A percentile compares a stretch with the other conserved stretches of the same genome.
phyloP scores from a whole-genome alignment of 352 stramenopile genomes.

The Globisporangium spiculum region DNA sequence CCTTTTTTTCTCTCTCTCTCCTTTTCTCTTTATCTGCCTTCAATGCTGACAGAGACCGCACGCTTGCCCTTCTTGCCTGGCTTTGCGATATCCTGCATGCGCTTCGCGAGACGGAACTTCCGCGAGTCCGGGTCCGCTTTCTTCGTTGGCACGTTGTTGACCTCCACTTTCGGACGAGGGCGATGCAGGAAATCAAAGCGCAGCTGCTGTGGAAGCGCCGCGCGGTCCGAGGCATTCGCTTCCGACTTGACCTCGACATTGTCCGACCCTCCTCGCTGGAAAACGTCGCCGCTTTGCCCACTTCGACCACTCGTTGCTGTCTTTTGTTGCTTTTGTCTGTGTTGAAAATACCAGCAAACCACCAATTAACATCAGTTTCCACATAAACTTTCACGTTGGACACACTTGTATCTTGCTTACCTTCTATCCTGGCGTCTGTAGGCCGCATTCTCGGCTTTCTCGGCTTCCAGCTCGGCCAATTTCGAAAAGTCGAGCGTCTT shows the following conservation, averaged over 20 bases:
- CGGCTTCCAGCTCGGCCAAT: conserved; percentile 76
- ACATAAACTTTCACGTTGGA: not conserved
- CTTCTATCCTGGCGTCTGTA: conserved; percentile 61
- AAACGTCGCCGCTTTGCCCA: conserved; percentile 44
- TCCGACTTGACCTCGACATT: conserved; percentile 33
- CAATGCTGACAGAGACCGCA: conserved; percentile 72
- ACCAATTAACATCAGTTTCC: not conserved
- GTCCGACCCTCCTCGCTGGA: conserved; percentile 32
- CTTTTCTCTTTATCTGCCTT: conserved; percentile 56
- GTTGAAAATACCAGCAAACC: not conserved
- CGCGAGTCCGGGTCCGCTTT: conserved; percentile 76
- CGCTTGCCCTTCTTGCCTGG: conserved; percentile 79
- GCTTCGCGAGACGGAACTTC: conserved; percentile 81
- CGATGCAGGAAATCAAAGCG: conserved; percentile 82
- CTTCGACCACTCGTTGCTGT: conserved; percentile 23
- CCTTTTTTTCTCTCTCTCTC: not conserved
- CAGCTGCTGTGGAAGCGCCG: conserved; percentile 66
- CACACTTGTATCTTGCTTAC: conserved; percentile 11
- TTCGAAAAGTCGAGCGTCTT: conserved; percentile 89
- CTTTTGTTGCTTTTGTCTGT: conserved; percentile 48
- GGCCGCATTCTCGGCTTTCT: conserved; percentile 76
- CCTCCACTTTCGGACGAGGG: conserved; percentile 79
- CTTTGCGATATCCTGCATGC: conserved; percentile 83
- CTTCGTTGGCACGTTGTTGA: conserved; percentile 51
- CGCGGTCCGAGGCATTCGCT: conserved; percentile 52